Base-by-base conservation (phyloP, 2,329 filamentous ascomycete species). In the Aspergillus texensis region DNA sequence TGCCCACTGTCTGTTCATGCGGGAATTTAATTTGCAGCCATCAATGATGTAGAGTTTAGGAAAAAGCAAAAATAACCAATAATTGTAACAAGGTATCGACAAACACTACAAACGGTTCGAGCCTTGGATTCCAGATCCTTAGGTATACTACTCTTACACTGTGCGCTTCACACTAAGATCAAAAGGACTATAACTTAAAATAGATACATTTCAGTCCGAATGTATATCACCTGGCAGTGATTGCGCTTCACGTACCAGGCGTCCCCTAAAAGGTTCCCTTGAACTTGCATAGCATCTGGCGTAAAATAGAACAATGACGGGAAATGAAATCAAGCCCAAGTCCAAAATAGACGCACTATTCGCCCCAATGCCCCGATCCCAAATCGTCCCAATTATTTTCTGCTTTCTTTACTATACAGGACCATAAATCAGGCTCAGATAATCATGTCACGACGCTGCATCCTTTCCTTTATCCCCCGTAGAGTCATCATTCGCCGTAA, bases 401-500 rank as follows among this genome's bases (percentile, higher is more conserved):
- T 64, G 59, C 67, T 72, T 71, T 71, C 64, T 65, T 73, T 78
- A 78, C 74, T 79, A 73, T 78, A 78, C 75, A 78, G 71, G 71
- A 72, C 71, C 70, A 71, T 71, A 69, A 70, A 67, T 65, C 68
- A 70, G 70, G 69, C 54, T 66, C 62, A 65, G 55, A 67, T 60
- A 53, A 66, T 57, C 60, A 69, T 62, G 68, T 74, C 71, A 78
- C 67, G 73, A 78, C 66, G 73, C 71, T 61, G 72, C 63, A 54
- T 68, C 72, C 70, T 80, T 82, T 61, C 73, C 75, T 71, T 80
- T 81, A 61, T 81, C 81, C 32, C 73, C 75, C 53, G 74, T 71
- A 48, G 77, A 73, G 57, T 83, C 81, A 56, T 83, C 81, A 66
- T 78, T 76, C 60, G 76, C 72, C 41, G 77, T 77, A 62, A 71